Evolutionary conservation across 2,329 filamentous ascomycete species (phyloP), one percentile per base, ranked within the genome.

Genomic region (Ceratocystis smalleyi): DNA sequence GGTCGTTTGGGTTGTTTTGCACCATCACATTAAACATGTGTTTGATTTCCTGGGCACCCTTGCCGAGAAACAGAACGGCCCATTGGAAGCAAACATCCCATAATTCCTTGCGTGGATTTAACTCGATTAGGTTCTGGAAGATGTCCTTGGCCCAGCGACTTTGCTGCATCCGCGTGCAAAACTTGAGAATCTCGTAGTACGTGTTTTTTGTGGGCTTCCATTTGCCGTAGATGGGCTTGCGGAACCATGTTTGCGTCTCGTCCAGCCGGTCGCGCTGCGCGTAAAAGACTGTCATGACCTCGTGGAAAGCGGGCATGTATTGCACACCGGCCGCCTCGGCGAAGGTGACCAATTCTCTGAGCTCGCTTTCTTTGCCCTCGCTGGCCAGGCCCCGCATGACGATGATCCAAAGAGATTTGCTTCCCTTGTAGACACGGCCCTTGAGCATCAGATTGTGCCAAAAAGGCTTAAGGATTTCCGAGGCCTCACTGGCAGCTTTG

Each of bases 81-180:
- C 87, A 91, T 62, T 89, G 82, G 54, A 94, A 81, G 12, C 89
- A 77, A 12, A 85, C 79, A 70, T 94, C 86, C 84, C 88, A 90
- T 24, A 80, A 80, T 40, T 78, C 73, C 67, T 86, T 83, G 51
- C 70, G 71, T 4, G 76, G 78, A 62, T 72, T 75, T 55, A 71
- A 73, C 62, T 80, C 75, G 54, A 79, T 76, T 7, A 83, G 73
- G 22, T 76, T 68, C 64, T 78, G 76, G 66, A 90, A 83, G 10
- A 87, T 75, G 1, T 76, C 72, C 63, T 81, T 78, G 0, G 83
- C 84, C 82, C 86, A 89, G 0, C 82, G 77, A 55, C 80, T 70
- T 63, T 87, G 77, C 27, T 79, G 74, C 63, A 83, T 84, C 24
- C 81, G 78, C 63, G 81, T 77, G 62, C 83, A 84, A 68, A 86